Percentiles rank a stretch among this genome's conserved stretches.
Evolutionary conservation across 345 rosid genomes (phyloP).

Genomic region (Trapa bicornis): DNA sequence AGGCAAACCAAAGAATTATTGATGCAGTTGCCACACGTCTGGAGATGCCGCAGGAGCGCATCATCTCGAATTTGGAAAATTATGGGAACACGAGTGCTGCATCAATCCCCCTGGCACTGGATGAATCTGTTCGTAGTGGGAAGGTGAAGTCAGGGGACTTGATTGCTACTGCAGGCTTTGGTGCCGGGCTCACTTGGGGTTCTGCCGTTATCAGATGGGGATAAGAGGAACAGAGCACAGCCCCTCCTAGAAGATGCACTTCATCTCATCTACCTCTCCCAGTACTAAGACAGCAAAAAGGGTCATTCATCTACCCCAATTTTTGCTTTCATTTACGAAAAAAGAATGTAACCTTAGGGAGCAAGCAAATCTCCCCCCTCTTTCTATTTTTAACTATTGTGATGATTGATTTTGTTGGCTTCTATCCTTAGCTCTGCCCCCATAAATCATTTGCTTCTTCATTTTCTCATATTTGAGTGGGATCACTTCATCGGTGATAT

Average conservation of each 20-base stretch:
- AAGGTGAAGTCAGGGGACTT: constrained; percentile 70
- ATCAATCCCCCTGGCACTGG: constrained; percentile 85
- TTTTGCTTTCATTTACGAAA: background rate
- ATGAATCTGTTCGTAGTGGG: constrained; percentile 80
- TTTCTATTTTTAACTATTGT: background rate
- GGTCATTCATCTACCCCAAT: background rate
- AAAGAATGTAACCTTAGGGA: background rate
- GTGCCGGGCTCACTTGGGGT: constrained; percentile 96
- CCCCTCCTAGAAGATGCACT: background rate
- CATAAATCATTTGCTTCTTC: background rate
- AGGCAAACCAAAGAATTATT: constrained; percentile 96
- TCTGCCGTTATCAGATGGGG: constrained; percentile 85
- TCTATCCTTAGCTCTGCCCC: background rate
- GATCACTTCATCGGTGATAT: background rate
- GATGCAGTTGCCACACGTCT: constrained; percentile 80
- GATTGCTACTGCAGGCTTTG: constrained; percentile 76
- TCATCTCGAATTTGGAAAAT: constrained; percentile 73
- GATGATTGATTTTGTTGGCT: background rate
- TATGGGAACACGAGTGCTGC: constrained; percentile 93
- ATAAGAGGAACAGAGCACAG: background rate
- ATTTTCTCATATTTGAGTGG: background rate
- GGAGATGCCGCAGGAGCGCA: constrained; percentile 61
- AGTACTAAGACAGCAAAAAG: background rate
- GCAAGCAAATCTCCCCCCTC: background rate
- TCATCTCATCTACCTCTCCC: background rate